phyloP scores from a whole-genome alignment of 352 stramenopile species.

The Globisporangium carolinianum region DNA sequence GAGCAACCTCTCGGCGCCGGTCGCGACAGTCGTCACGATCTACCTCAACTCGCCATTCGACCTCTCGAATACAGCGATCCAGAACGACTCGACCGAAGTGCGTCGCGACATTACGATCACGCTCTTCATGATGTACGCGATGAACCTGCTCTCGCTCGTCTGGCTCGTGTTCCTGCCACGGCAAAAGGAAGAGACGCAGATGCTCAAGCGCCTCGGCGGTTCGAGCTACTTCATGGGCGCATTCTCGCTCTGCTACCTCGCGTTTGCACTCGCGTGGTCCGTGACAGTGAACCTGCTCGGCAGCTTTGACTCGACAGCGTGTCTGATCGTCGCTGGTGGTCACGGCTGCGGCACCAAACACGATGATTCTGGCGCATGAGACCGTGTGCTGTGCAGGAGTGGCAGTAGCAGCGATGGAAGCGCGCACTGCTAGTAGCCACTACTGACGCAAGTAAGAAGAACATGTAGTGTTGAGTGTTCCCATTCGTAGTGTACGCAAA shows the following conservation, averaged over 20 bases:
- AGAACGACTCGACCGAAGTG: conserved; percentile 37
- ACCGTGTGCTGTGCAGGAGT: no score
- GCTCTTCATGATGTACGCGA: conserved; percentile 41
- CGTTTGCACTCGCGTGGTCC: conserved; percentile 43
- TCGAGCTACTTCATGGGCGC: conserved; percentile 43
- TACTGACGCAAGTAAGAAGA: no score
- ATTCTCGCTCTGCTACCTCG: conserved; percentile 32
- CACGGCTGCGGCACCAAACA: conserved; percentile 18
- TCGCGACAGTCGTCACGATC: conserved; percentile 31
- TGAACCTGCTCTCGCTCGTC: conserved; percentile 41
- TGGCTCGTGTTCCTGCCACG: conserved; percentile 51
- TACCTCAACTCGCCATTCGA: conserved; percentile 37
- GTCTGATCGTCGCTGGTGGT: conserved; percentile 48
- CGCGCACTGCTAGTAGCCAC: no score
- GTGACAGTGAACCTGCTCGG: conserved; percentile 54
- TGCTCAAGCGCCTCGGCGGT: conserved; percentile 53
- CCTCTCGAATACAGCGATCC: conserved; percentile 37
- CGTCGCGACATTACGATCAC: conserved; percentile 45
- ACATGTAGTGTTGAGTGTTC: no score
- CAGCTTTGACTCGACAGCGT: conserved; percentile 47
- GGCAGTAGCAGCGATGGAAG: no score
- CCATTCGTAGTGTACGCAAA: no score
- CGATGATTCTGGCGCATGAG: no score
- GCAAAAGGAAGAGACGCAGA: conserved; percentile 59
- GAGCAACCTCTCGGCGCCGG: conserved; percentile 39